Evolutionary conservation across 2,329 filamentous ascomycete species (phyloP).

Genomic region (Arthrobotrys sinensis): DNA sequence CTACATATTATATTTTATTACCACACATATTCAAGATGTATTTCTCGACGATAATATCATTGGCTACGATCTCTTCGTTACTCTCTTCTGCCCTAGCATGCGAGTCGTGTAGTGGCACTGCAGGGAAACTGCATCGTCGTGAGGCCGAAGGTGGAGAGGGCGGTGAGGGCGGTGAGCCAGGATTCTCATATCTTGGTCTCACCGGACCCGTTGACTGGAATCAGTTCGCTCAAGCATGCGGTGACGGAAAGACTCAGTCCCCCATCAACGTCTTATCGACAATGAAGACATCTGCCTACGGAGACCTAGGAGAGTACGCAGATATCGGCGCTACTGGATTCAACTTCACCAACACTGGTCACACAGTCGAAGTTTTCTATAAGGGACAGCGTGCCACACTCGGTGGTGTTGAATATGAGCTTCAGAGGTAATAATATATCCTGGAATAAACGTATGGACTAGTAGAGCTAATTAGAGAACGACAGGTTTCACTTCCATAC

Average conservation of each 20-base stretch:
- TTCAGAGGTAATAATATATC: slow-evolving; percentile 42
- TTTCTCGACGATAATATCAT: slow-evolving; percentile 48
- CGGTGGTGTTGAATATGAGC: slow-evolving; percentile 57
- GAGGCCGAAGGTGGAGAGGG: slow-evolving; percentile 36
- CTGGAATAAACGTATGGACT: background rate
- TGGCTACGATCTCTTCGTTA: slow-evolving; percentile 34
- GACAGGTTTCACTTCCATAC: slow-evolving; percentile 72
- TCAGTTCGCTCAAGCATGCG: slow-evolving; percentile 67
- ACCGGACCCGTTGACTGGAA: slow-evolving; percentile 58
- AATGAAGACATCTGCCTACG: slow-evolving; percentile 65
- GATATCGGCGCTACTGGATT: slow-evolving; percentile 66
- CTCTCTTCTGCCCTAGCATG: slow-evolving; percentile 43
- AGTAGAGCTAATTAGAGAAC: slow-evolving; percentile 66
- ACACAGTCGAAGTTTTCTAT: slow-evolving; percentile 73
- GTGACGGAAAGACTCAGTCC: slow-evolving; percentile 71
- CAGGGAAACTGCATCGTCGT: slow-evolving; percentile 45
- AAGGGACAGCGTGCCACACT: slow-evolving; percentile 67
- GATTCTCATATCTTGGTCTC: slow-evolving; percentile 54
- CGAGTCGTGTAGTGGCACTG: slow-evolving; percentile 40
- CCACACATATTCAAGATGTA: slow-evolving; percentile 36
- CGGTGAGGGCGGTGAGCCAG: slow-evolving; percentile 31
- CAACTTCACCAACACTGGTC: slow-evolving; percentile 74
- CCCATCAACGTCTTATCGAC: slow-evolving; percentile 72
- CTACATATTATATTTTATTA: slow-evolving; percentile 9
- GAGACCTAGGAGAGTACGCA: slow-evolving; percentile 68